Conservation (phyloP, 371 early-diverging fungal genomes). For the Rhizopus stolonifer region DNA sequence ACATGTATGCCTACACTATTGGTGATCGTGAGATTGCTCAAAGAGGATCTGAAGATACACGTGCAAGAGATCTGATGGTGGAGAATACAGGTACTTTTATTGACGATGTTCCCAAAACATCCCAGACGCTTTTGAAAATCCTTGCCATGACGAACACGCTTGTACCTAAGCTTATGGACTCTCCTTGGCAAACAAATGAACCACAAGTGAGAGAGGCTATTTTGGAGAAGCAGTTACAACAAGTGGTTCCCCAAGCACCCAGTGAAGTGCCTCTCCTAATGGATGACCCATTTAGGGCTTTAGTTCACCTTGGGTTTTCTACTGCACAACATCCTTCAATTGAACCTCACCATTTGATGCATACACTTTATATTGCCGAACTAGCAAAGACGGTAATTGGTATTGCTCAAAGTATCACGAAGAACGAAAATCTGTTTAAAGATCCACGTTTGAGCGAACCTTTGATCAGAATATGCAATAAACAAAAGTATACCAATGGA, state of each 20-base stretch:
- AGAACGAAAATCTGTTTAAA: conserved; percentile 14
- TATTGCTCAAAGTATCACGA: conserved; percentile 25
- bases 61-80: conserved; percentile 34
- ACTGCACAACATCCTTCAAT: conserved; percentile 32
- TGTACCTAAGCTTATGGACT: conserved; percentile 32
- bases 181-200: conserved; percentile 29
- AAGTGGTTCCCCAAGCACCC: conserved; percentile 16
- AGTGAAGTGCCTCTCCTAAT: conserved; percentile 51
- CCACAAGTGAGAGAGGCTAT: conserved; percentile 20
- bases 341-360: conserved; percentile 64
- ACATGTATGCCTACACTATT: conserved; percentile 65
- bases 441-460: conserved; percentile 2
- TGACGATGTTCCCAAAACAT: conserved; percentile 59
- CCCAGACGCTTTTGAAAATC: conserved; percentile 60
- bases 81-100: conserved; percentile 58
- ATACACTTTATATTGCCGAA: conserved; percentile 64
- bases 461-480: conserved; percentile 9
- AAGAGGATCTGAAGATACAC: conserved; percentile 47
- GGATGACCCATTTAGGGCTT: conserved; percentile 63
- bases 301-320: conserved; percentile 58
- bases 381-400: conserved; percentile 53
- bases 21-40: conserved; percentile 66
- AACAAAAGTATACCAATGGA: conserved; percentile 1
- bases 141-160: conserved; percentile 54
- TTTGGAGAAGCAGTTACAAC: conserved; percentile 11